Base-by-base conservation (phyloP, 2,329 filamentous ascomycete species). In the Tolypocladium guangdongense region DNA sequence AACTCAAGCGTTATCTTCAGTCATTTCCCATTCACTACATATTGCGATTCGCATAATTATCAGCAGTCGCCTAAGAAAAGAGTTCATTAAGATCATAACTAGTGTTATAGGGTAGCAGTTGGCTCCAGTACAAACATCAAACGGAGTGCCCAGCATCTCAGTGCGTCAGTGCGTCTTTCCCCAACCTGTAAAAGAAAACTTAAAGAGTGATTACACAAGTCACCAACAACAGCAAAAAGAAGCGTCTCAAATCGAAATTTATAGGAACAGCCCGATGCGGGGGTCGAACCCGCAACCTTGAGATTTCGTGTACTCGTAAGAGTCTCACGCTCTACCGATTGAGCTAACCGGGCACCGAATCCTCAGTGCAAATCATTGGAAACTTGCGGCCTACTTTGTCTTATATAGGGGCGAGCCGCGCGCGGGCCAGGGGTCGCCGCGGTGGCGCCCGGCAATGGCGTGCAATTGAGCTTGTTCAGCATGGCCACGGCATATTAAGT, bases 281-380 rank as follows among this genome's bases (percentile, higher is more conserved):
- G 67, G 68, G 67, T 76, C 74, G 74, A 78, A 79, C 77, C 73
- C 73, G 71, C 74, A 77, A 71, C 74, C 74, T 77, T 76, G 72
- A 78, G 75, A 55, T 55, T 50, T 49, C 35, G 50, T 47, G 46
- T 39, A 35, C 47, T 58, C 55, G 10, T 79, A 79, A 80, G 82
- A 84, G 82, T 84, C 81, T 83, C 77, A 84, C 81, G 81, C 81
- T 85, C 82, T 85, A 84, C 67, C 66, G 66, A 68, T 69, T 69
- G 66, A 69, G 66, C 66, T 69, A 69, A 67, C 66, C 66, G 64
- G 66, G 66, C 66, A 37, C 35, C 24, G 59, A 65, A 46, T 46
- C 43, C 43, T 46, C 60, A 41, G 33, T 32, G 35, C 41, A 18
- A 18, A 32, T 48, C 49, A 35, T 52, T 53, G 52, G 24, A 51